A percentile compares a stretch with the other conserved stretches of the same genome.
These are phyloP conservation scores for Filobasidium wieringae DNA, from an alignment of 768 basidiomycete species.

Conservation along the genomic window DNA sequence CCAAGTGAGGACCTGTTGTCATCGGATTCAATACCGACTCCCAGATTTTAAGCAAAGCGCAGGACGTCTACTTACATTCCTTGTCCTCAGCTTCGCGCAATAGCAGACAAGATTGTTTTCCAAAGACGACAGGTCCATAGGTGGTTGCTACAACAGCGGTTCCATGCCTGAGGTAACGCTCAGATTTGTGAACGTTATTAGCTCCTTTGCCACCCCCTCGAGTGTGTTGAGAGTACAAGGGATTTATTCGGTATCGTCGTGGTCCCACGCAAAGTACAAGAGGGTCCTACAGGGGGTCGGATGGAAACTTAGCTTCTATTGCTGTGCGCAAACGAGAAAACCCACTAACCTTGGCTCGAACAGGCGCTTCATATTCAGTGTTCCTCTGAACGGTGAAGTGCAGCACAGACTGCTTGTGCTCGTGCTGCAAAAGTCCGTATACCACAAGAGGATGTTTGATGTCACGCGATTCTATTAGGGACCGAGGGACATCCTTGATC, in stretches of 20 bases:
- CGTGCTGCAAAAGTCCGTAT: constrained; percentile 80
- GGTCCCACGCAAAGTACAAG: constrained; percentile 81
- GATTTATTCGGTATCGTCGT: constrained; percentile 68
- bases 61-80: constrained; percentile 1
- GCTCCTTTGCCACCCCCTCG: constrained; percentile 73
- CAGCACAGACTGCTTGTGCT: constrained; percentile 85
- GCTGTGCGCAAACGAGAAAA: no score
- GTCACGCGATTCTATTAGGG: constrained; percentile 42
- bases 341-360: constrained; percentile 68
- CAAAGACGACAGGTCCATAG: constrained; percentile 81
- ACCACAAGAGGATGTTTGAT: constrained; percentile 49
- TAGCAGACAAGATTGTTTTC: constrained; percentile 66
- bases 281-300: constrained; percentile 51
- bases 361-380: constrained; percentile 78
- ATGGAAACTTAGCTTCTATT: background rate
- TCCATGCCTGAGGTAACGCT: constrained; percentile 77
- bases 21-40: background rate
- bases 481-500: constrained; percentile 61
- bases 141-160: constrained; percentile 60
- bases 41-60: background rate
- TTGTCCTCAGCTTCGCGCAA: constrained; percentile 48
- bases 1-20: constrained; percentile 47
- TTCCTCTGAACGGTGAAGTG: constrained; percentile 90
- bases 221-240: constrained; percentile 83
- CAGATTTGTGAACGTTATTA: constrained; percentile 96